Conservation (phyloP, 2,329 filamentous ascomycete species). For the Diaporthe velutina region DNA sequence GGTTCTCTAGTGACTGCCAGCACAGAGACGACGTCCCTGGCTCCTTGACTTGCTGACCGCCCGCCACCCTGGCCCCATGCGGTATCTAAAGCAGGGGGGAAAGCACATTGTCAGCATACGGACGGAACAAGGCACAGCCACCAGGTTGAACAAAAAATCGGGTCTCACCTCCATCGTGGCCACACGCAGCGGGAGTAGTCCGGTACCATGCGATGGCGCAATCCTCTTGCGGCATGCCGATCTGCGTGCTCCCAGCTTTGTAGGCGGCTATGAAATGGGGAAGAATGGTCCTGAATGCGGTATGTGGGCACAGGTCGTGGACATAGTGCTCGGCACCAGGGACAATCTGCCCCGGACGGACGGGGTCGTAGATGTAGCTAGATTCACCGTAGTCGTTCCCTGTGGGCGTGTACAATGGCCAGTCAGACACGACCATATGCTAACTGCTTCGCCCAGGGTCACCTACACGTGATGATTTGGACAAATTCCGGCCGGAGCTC, state of each 20-base stretch:
- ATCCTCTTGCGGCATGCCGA: conserved; percentile 46
- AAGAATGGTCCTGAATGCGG: conserved; percentile 61
- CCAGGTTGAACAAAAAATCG: neutral
- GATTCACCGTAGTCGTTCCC: conserved; percentile 73
- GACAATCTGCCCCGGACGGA: conserved; percentile 55
- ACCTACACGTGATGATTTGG: conserved; percentile 65
- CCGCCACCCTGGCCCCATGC: conserved; percentile 54
- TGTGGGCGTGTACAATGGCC: conserved; percentile 34
- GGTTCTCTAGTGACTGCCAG: conserved; percentile 52
- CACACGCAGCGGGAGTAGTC: conserved; percentile 48
- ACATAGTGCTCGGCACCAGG: conserved; percentile 62
- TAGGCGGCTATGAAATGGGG: conserved; percentile 64
- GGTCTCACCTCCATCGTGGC: conserved; percentile 53
- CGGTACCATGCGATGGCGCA: conserved; percentile 59
- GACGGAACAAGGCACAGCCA: neutral
- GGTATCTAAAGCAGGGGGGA: conserved; percentile 45
- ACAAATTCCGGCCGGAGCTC: conserved; percentile 64
- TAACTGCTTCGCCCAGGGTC: neutral
- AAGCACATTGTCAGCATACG: neutral
- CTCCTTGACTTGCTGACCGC: conserved; percentile 51
- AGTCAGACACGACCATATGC: neutral
- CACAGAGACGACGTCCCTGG: conserved; percentile 59
- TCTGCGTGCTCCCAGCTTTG: conserved; percentile 56
- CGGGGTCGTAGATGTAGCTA: conserved; percentile 67
- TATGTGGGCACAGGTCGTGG: conserved; percentile 57